These are phyloP conservation scores for Tulasnella sp. DNA, from an alignment of 768 basidiomycete genomes.

Conservation along the genomic window DNA sequence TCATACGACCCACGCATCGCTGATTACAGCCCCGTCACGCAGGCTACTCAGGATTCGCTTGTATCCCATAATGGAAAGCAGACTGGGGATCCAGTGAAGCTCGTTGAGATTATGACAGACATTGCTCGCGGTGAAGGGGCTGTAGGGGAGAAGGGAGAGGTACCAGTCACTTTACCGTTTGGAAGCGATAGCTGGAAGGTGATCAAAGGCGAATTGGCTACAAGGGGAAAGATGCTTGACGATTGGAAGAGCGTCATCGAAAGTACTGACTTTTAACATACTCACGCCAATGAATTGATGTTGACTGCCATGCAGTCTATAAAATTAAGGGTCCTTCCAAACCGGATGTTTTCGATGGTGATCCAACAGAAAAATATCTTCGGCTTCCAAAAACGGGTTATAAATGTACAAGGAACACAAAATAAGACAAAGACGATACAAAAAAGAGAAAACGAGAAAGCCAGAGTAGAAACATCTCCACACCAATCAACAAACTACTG, in stretches of 20 bases:
- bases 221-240: slow-evolving; percentile 16
- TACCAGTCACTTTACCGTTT: slow-evolving; percentile 26
- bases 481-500: no score
- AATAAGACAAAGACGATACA: no score
- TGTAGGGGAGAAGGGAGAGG: slow-evolving; percentile 20
- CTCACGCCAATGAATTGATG: no score
- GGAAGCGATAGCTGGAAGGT: slow-evolving; percentile 25
- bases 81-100: slow-evolving; percentile 24
- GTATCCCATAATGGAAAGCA: slow-evolving; percentile 20
- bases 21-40: slow-evolving; percentile 18
- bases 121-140: slow-evolving; percentile 23
- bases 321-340: no score
- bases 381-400: no score
- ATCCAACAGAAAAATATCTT: no score
- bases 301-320: no score
- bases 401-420: no score
- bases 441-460: no score
- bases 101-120: slow-evolving; percentile 23
- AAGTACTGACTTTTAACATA: neutral
- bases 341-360: no score
- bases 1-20: neutral
- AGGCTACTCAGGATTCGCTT: slow-evolving; percentile 9
- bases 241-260: slow-evolving; percentile 18
- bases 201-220: neutral
- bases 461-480: no score